phyloP scores from a whole-genome alignment of 371 early-diverging fungal genomes.

The Modicella reniformis region DNA sequence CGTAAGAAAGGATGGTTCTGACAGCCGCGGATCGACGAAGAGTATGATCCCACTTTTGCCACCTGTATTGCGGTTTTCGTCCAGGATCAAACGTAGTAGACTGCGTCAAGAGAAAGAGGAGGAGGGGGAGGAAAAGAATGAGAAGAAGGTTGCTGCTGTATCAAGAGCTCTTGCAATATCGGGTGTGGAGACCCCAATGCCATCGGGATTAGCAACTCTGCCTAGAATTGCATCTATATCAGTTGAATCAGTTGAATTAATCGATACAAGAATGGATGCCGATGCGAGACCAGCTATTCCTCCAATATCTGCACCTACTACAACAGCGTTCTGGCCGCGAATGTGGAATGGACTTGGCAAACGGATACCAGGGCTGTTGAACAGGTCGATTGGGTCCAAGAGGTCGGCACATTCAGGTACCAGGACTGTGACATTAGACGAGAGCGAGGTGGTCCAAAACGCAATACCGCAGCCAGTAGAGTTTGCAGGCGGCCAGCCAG shows the following conservation, averaged over 20 bases:
- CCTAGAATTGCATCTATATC: too few species aligned
- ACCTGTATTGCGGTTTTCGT: not conserved
- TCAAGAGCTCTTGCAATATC: too few species aligned
- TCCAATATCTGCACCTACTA: not conserved
- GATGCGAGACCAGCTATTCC: not conserved
- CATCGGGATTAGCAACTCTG: too few species aligned
- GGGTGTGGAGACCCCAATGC: too few species aligned
- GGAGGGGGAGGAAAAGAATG: not conserved
- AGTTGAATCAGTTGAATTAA: too few species aligned
- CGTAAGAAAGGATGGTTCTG: not conserved
- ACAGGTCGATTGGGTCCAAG: too few species aligned
- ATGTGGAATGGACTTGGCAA: conserved; percentile 17
- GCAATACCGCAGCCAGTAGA: too few species aligned
- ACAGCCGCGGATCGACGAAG: not conserved
- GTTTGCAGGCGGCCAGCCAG: too few species aligned
- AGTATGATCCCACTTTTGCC: not conserved
- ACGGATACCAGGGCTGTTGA: conserved; percentile 14
- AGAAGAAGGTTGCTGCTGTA: not conserved
- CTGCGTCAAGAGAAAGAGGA: not conserved
- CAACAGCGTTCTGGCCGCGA: conserved; percentile 10
- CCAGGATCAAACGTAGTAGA: conserved; percentile 3
- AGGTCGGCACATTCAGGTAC: too few species aligned
- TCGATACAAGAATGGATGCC: too few species aligned
- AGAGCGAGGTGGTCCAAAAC: too few species aligned
- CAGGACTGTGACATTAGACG: too few species aligned